A percentile compares a stretch with the other conserved stretches of the same genome.
These are phyloP conservation scores for Massospora cicadina DNA, from an alignment of 371 early-diverging fungal species.

Conservation along the genomic window DNA sequence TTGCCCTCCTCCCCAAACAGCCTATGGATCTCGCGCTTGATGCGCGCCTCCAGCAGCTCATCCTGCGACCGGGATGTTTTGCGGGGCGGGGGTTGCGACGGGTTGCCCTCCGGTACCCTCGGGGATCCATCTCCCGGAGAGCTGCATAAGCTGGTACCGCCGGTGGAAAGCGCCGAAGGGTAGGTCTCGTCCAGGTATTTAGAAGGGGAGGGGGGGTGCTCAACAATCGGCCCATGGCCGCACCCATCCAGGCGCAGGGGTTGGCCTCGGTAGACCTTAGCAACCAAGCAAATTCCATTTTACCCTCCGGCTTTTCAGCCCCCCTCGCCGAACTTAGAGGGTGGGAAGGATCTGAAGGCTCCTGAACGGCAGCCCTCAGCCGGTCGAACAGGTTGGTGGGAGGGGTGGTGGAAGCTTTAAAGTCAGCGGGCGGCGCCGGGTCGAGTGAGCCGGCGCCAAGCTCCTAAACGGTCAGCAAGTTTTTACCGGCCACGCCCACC, in stretches of 20 bases:
- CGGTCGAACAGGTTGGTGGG: conserved; percentile 4
- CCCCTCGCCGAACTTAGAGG: too few relatives aligned
- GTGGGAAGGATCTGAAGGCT: too few relatives aligned
- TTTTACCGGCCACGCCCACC: not conserved
- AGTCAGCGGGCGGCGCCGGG: not conserved
- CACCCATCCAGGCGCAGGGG: not conserved
- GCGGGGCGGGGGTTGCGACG: not conserved
- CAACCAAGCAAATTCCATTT: too few relatives aligned
- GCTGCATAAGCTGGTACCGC: not conserved
- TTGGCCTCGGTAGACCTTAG: too few relatives aligned
- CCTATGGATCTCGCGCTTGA: conserved; percentile 3
- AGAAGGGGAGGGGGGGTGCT: not conserved
- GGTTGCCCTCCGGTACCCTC: not conserved
- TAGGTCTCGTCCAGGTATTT: not conserved
- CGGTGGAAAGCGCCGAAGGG: not conserved
- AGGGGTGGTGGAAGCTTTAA: not conserved
- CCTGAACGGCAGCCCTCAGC: conserved; percentile 7
- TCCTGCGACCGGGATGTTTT: conserved; percentile 9
- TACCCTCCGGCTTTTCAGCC: too few relatives aligned
- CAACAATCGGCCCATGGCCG: not conserved
- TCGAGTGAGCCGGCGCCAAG: not conserved
- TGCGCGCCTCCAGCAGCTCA: conserved; percentile 6
- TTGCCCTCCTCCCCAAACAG: conserved; percentile 2
- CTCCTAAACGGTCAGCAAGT: not conserved
- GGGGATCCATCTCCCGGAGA: not conserved